Evolutionary conservation across 1,284 basidiomycete species (phyloP), one percentile per base, ranked within the genome.

Genomic region (Fomitopsis palustris): DNA sequence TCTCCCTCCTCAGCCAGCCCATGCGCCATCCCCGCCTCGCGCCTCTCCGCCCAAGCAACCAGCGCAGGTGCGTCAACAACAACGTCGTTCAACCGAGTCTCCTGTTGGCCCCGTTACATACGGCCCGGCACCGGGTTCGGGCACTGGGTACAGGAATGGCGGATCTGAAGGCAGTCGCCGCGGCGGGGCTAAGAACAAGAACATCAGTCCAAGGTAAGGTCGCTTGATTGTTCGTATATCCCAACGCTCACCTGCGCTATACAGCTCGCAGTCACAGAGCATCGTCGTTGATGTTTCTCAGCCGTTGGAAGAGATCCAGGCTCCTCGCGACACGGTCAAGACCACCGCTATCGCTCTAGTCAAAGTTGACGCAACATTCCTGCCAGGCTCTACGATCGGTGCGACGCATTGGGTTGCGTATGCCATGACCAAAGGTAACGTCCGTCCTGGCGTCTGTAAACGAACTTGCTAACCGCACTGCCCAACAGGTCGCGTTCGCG

Each of bases 401-500:
- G 90, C 90, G 10, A 92, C 90, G 6, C 87, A 90, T 67, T 93
- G 90, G 88, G 91, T 93, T 61, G 90, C 91, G 14, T 93, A 93
- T 68, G 90, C 89, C 21, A 93, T 93, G 92, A 92, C 88, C n/a
- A 86, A 87, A 75, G 90, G 88, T 84, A 59, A 3, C 70, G 65
- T 9, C 21, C 31, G 52, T 23, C 43, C 29, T 21, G n/a, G 17
- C 21, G 4, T 29, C 7, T 12, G 14, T 12, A 12, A 17, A 23
- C 14, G 25, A 27, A n/a, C 14, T n/a, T 12, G 27, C 25, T 47
- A 25, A 47, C 25, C 17, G 21, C 42, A n/a, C 27, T 27, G 47
- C 6, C n/a, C n/a, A n/a, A n/a, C 62, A 86, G 86, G 88, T 62
- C 90, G 91, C 62, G 88, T 93, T 55, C 87, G 91, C 53, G 87